phyloP scores from a whole-genome alignment of 2,329 filamentous ascomycete genomes.

The Neopestalotiopsis sp. region DNA sequence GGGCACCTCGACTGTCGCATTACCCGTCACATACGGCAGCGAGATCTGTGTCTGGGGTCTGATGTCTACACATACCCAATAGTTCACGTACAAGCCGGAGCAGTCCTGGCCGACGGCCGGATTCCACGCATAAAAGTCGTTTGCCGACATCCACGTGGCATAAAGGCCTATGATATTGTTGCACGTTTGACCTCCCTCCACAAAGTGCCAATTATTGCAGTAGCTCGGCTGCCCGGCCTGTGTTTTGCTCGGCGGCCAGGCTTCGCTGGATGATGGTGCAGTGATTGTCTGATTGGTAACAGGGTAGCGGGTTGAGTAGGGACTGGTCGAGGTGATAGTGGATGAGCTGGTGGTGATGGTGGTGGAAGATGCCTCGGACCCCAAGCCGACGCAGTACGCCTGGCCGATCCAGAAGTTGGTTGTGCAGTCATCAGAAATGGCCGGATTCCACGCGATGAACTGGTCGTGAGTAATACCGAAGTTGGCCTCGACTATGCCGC shows the following conservation, averaged over 20 bases:
- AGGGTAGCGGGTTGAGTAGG: neutral
- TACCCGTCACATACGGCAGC: neutral
- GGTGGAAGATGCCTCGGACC: too few species aligned
- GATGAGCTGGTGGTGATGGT: neutral
- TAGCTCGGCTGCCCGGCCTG: constrained; percentile 9
- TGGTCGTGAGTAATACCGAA: constrained; percentile 3
- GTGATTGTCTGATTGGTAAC: neutral
- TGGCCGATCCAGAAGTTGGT: constrained; percentile 11
- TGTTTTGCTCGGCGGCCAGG: constrained; percentile 11
- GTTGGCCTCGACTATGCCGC: neutral
- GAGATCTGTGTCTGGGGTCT: neutral
- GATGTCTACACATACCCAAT: neutral
- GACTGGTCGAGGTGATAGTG: neutral
- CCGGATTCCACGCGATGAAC: neutral
- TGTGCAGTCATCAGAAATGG: neutral
- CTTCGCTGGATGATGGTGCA: neutral
- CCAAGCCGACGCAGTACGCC: constrained; percentile 2
- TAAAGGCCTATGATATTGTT: neutral
- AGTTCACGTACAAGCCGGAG: neutral
- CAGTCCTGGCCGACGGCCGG: constrained; percentile 7
- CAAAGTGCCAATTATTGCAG: constrained; percentile 19
- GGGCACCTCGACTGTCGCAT: neutral
- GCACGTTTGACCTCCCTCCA: constrained; percentile 9
- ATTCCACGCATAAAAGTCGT: constrained; percentile 17
- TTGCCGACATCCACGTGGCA: neutral